These are phyloP conservation scores for Linum usitatissimum DNA, from an alignment of 345 rosid species.

Conservation along the genomic window DNA sequence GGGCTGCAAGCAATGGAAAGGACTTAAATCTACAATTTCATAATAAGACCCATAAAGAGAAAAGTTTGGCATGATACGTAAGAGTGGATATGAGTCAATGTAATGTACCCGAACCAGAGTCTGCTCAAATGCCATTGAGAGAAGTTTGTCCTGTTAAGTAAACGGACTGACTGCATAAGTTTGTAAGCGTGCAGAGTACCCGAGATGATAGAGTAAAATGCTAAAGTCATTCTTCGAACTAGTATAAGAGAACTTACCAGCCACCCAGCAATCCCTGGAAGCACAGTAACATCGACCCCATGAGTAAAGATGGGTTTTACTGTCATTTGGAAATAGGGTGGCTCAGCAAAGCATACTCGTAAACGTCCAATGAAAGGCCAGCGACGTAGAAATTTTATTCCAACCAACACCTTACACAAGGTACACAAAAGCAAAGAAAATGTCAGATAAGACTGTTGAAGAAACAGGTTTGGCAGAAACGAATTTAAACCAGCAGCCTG, in stretches of 20 bases:
- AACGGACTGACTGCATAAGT: conserved; percentile 13
- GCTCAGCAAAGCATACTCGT: conserved; percentile 88
- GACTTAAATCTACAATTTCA: neutral
- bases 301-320: conserved; percentile 67
- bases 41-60: neutral
- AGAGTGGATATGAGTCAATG: conserved; percentile 4
- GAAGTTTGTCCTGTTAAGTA: conserved; percentile 66
- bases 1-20: conserved; percentile 45
- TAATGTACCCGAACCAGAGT: conserved; percentile 34
- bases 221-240: conserved; percentile 8
- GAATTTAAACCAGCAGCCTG: neutral
- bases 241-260: conserved; percentile 43
- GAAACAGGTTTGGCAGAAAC: neutral
- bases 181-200: neutral
- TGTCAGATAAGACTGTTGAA: neutral
- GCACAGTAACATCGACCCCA: conserved; percentile 75
- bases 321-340: conserved; percentile 90
- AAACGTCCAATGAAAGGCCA: conserved; percentile 93
- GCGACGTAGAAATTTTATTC: conserved; percentile 71
- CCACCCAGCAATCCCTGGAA: conserved; percentile 98
- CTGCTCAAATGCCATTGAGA: conserved; percentile 84
- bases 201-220: neutral
- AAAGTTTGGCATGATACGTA: no score
- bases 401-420: conserved; percentile 51
- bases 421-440: neutral